Evolutionary conservation across 2,329 filamentous ascomycete genomes (phyloP), one percentile per base, ranked within the genome.

Genomic region (Pseudogymnoascus sp.): DNA sequence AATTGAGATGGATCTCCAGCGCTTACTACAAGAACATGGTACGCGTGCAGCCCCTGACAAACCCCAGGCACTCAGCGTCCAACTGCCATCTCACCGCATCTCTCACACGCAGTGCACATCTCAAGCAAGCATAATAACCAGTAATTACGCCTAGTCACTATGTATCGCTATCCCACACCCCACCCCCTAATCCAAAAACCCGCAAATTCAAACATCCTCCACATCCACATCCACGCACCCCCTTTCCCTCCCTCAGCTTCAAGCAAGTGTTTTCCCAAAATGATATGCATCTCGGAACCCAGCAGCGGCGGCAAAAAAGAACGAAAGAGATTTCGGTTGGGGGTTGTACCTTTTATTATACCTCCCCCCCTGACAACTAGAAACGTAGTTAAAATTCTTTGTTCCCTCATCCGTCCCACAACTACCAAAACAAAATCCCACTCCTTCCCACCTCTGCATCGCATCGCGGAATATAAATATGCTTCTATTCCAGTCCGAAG

Each of bases 401-500:
- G 42, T 16, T 28, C 42, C 42, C 7, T 28, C 23, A 28, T 28
- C 23, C 22, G 7, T n/a, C 42, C 6, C 14, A 16, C 14, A 23
- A 49, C 42, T 49, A 16, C 23, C 42, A 49, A 49, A 28, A 49
- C 42, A 49, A 49, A 49, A 49, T 49, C 42, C 42, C 12, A 49
- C 23, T 49, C 23, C 42, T 25, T 23, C 23, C 3, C 42, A 25
- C 16, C 23, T 49, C 23, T 49, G 42, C 23, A 49, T 49, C 14
- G 42, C 23, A 49, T 49, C 14, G 42, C 7, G 42, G 42, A 49
- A 11, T 28, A 49, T 28, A 49, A 16, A 28, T 49, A 30, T 9
- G 14, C 16, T n/a, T 64, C 49, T 91, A 99, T 80, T 99, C 94
- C 79, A 99, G 94, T 67, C 94, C 94, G 74, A 99, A 99, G 66